Evolutionary conservation across 805 yeast species (phyloP).

Genomic region (Starmerella scarabaei): DNA sequence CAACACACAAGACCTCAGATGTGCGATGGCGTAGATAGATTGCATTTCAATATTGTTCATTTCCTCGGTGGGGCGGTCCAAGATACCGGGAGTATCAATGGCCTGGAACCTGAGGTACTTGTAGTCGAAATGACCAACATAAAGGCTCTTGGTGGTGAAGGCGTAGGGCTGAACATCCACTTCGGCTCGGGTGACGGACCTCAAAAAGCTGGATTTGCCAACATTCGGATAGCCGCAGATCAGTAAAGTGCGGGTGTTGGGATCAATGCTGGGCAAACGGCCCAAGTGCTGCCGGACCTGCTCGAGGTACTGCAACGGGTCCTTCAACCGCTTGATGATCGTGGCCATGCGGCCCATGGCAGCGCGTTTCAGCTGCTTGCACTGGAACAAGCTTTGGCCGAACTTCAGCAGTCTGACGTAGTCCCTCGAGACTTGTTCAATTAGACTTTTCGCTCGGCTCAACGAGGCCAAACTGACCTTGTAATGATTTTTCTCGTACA

Average conservation of each 20-base stretch:
- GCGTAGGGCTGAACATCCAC: conserved; percentile 99
- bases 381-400: conserved; percentile 95
- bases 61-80: conserved; percentile 97
- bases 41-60: conserved; percentile 99
- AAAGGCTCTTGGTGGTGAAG: conserved; percentile 92
- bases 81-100: conserved; percentile 96
- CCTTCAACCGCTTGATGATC: conserved; percentile 86
- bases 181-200: conserved; percentile 90
- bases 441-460: conserved; percentile 81
- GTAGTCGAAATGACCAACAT: conserved; percentile 98
- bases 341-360: conserved; percentile 99
- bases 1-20: conserved; percentile 86
- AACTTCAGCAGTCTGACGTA: conserved; percentile 86
- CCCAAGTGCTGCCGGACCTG: conserved; percentile 99
- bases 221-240: conserved; percentile 99
- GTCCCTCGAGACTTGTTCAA: conserved; percentile 94
- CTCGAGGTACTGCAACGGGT: conserved; percentile 83
- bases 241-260: conserved; percentile 92
- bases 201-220: conserved; percentile 92
- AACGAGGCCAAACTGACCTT: conserved; percentile 92
- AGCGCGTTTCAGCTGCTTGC: conserved; percentile 96
- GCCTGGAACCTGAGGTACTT: conserved; percentile 97
- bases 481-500: conserved; percentile 95
- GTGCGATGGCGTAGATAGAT: conserved; percentile 96
- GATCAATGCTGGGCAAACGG: conserved; percentile 95